Evolutionary conservation across 805 yeast genomes (phyloP).

Genomic region (Wickerhamiella musiphila): DNA sequence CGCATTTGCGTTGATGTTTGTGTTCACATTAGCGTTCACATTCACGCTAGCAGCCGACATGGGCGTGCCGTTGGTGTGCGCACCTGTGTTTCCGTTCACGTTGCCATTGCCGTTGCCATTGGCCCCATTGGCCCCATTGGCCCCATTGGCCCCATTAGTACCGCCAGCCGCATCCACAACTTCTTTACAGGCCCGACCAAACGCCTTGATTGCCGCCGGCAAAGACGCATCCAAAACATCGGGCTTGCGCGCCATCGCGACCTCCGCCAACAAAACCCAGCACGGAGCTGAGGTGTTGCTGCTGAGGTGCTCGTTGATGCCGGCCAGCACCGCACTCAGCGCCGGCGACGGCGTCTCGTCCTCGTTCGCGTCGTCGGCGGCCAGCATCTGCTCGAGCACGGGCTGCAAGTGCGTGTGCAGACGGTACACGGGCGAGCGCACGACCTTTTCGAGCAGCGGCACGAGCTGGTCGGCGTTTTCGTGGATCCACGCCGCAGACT

Average conservation of each 20-base stretch:
- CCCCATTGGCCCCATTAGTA: neutral
- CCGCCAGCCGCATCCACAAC: conserved; percentile 3
- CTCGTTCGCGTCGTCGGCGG: conserved; percentile 41
- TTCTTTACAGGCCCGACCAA: conserved; percentile 24
- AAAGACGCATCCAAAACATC: conserved; percentile 56
- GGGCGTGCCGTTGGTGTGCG: too few species aligned
- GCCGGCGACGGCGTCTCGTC: conserved; percentile 15
- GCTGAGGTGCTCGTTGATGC: conserved; percentile 60
- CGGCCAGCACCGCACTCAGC: conserved; percentile 14
- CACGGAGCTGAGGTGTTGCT: conserved; percentile 69
- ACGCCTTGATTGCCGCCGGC: conserved; percentile 66
- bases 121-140: neutral
- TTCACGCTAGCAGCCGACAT: too few species aligned
- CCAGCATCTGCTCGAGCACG: conserved; percentile 50
- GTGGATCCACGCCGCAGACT: conserved; percentile 60
- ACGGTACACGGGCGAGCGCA: conserved; percentile 69
- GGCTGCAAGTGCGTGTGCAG: conserved; percentile 71
- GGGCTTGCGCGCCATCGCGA: conserved; percentile 60
- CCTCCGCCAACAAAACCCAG: conserved; percentile 48
- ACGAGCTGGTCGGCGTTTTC: conserved; percentile 53
- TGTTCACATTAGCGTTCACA: too few species aligned
- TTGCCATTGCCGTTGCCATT: neutral
- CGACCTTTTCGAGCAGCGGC: conserved; percentile 58
- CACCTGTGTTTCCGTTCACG: too few species aligned
- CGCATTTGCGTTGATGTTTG: too few species aligned